phyloP scores from a whole-genome alignment of 495 filamentous ascomycete species.

The Lepidopterella palustris region DNA sequence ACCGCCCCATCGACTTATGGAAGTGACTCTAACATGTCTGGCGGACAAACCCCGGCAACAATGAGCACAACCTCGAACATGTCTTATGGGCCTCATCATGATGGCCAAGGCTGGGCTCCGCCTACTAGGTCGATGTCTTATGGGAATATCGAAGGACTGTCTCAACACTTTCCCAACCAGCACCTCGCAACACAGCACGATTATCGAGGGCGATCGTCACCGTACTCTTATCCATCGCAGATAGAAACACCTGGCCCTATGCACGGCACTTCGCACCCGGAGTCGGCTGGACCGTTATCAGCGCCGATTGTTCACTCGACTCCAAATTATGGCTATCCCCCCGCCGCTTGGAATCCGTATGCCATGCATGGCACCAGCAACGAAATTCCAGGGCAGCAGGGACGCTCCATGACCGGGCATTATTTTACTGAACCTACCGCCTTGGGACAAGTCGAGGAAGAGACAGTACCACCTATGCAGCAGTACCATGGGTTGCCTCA shows the following conservation, averaged over 20 bases:
- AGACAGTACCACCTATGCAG: background rate
- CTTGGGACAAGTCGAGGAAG: background rate
- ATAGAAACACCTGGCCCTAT: constrained; percentile 20
- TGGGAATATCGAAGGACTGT: constrained; percentile 30
- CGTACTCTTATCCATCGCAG: constrained; percentile 17
- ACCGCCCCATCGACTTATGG: constrained; percentile 21
- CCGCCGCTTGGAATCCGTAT: background rate
- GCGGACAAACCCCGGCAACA: constrained; percentile 20
- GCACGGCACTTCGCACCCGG: constrained; percentile 2
- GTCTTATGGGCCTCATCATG: constrained; percentile 18
- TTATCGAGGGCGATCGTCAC: constrained; percentile 18
- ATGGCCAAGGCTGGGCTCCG: constrained; percentile 15
- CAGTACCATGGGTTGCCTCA: background rate
- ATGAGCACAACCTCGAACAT: constrained; percentile 21
- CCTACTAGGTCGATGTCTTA: constrained; percentile 34
- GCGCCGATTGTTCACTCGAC: background rate
- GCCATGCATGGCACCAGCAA: background rate
- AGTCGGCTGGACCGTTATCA: background rate
- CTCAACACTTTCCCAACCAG: constrained; percentile 14
- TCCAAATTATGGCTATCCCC: background rate
- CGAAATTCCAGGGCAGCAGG: background rate
- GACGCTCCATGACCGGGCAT: background rate
- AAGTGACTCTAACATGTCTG: constrained; percentile 27
- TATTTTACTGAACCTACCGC: background rate
- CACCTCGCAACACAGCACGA: constrained; percentile 19